These are phyloP conservation scores for Zalaria sp. DNA, from an alignment of 2,329 filamentous ascomycete genomes.

Conservation along the genomic window DNA sequence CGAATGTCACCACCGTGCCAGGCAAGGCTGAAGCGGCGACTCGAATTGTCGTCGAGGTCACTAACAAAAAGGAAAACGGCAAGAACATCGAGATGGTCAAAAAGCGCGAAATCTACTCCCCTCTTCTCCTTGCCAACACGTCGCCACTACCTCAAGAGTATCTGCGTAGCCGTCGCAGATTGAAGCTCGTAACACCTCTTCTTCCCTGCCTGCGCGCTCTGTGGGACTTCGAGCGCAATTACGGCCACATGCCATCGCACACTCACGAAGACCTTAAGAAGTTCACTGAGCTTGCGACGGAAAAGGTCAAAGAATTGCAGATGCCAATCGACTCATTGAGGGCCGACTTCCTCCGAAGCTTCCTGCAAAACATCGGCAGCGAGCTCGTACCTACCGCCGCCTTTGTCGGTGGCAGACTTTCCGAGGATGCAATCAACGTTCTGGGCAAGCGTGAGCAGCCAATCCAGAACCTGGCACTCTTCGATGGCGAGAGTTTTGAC, in stretches of 20 bases:
- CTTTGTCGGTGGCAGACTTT: slow-evolving; percentile 76
- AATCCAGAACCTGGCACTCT: slow-evolving; percentile 86
- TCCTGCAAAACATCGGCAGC: slow-evolving; percentile 71
- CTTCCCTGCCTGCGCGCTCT: slow-evolving; percentile 78
- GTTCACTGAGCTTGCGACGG: slow-evolving; percentile 66
- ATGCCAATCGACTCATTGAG: slow-evolving; percentile 30
- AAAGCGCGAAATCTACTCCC: slow-evolving; percentile 82
- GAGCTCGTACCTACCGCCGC: slow-evolving; percentile 81
- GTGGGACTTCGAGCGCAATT: slow-evolving; percentile 61
- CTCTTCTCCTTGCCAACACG: slow-evolving; percentile 71
- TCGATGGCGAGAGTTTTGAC: slow-evolving; percentile 71
- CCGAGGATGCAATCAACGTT: slow-evolving; percentile 96
- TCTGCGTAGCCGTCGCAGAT: slow-evolving; percentile 51
- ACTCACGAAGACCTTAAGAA: slow-evolving; percentile 51
- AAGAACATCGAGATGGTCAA: slow-evolving; percentile 75
- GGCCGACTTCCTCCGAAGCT: slow-evolving; percentile 58
- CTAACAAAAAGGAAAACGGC: slow-evolving; percentile 48
- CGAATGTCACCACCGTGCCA: slow-evolving; percentile 47
- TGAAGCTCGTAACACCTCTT: slow-evolving; percentile 63
- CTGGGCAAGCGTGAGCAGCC: slow-evolving; percentile 83
- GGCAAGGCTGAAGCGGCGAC: slow-evolving; percentile 56
- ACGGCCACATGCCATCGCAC: slow-evolving; percentile 30
- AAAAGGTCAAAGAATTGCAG: slow-evolving; percentile 56
- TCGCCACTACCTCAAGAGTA: slow-evolving; percentile 58
- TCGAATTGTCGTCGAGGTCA: slow-evolving; percentile 57